Conservation (phyloP, 306 rosid genomes). For the Cicer arietinum region DNA sequence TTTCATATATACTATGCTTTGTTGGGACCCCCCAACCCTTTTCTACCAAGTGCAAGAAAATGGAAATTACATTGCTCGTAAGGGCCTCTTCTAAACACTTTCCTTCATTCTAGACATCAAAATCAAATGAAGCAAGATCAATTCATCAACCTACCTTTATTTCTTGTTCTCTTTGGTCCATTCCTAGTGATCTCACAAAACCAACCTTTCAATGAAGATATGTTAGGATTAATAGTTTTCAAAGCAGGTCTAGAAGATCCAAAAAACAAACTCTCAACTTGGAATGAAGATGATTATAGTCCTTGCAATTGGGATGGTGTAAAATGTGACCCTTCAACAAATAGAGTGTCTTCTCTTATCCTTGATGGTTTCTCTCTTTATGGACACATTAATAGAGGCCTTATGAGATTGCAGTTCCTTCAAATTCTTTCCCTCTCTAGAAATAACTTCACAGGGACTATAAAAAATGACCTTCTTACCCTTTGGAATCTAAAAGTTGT, state of each 20-base stretch:
- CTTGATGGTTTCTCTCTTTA: slow-evolving; percentile 82
- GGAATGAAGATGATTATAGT: slow-evolving; percentile 81
- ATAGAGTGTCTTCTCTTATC: slow-evolving; percentile 69
- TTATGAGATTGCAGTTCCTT: slow-evolving; percentile 70
- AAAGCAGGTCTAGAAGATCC: slow-evolving; percentile 86
- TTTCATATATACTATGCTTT: slow-evolving; percentile 33
- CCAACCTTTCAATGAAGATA: slow-evolving; percentile 80
- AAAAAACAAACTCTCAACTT: slow-evolving; percentile 59
- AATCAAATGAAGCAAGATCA: slow-evolving; percentile 60
- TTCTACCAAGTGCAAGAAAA: slow-evolving; percentile 34
- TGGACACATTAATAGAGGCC: slow-evolving; percentile 83
- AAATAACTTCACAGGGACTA: slow-evolving; percentile 80
- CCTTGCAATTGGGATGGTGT: slow-evolving; percentile 88
- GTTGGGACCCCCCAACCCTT: slow-evolving; percentile 38
- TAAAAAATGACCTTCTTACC: slow-evolving; percentile 76
- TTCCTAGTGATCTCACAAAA: slow-evolving; percentile 49
- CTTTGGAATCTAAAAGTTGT: slow-evolving; percentile 60
- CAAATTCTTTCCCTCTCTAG: slow-evolving; percentile 70
- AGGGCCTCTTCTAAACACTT: slow-evolving; percentile 4
- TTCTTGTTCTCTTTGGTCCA: slow-evolving; percentile 52
- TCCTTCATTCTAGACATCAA: slow-evolving; percentile 16
- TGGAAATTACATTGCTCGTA: slow-evolving; percentile 42
- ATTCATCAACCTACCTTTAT: slow-evolving; percentile 46
- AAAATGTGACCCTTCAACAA: slow-evolving; percentile 67
- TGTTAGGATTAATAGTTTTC: slow-evolving; percentile 82